These are phyloP conservation scores for Psilocybe tampanensis DNA, from an alignment of 768 basidiomycete species.

Conservation along the genomic window DNA sequence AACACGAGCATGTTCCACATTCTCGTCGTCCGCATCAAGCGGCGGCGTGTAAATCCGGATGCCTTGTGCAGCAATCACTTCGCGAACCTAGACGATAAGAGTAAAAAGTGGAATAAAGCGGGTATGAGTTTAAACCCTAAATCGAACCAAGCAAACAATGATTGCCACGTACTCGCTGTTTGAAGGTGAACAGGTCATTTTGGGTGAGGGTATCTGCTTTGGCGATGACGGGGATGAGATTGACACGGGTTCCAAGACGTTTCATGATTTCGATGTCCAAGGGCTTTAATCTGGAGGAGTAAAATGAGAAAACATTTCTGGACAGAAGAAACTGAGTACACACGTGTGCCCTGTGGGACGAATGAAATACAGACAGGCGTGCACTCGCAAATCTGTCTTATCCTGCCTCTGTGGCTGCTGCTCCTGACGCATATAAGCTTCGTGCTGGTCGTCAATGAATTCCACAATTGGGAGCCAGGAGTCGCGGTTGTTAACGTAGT, in stretches of 20 bases:
- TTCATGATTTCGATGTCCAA: slow-evolving; percentile 99
- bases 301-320: background rate
- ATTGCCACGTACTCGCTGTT: slow-evolving; percentile 77
- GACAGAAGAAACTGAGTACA: slow-evolving; percentile 33
- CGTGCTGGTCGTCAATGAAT: slow-evolving; percentile 96
- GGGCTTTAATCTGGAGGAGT: slow-evolving; percentile 75
- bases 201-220: slow-evolving; percentile 98
- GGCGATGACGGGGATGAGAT: slow-evolving; percentile 95
- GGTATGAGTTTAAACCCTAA: slow-evolving; percentile 14
- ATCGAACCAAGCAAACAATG: slow-evolving; percentile 5
- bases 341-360: slow-evolving; percentile 96
- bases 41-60: slow-evolving; percentile 96
- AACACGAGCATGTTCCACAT: slow-evolving; percentile 85
- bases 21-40: slow-evolving; percentile 84
- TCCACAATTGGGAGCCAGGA: slow-evolving; percentile 98
- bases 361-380: slow-evolving; percentile 97
- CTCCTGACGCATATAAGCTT: slow-evolving; percentile 96
- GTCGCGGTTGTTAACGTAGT: slow-evolving; percentile 99
- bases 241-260: slow-evolving; percentile 95
- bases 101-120: slow-evolving; percentile 11
- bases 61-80: slow-evolving; percentile 87
- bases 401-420: slow-evolving; percentile 96
- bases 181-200: slow-evolving; percentile 88
- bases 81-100: slow-evolving; percentile 64
- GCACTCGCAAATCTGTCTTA: slow-evolving; percentile 94